Percentiles rank a stretch among this genome's conserved stretches.
These are phyloP conservation scores for Candida dubliniensis DNA, from an alignment of 1,139 yeast genomes.

Conservation along the genomic window DNA sequence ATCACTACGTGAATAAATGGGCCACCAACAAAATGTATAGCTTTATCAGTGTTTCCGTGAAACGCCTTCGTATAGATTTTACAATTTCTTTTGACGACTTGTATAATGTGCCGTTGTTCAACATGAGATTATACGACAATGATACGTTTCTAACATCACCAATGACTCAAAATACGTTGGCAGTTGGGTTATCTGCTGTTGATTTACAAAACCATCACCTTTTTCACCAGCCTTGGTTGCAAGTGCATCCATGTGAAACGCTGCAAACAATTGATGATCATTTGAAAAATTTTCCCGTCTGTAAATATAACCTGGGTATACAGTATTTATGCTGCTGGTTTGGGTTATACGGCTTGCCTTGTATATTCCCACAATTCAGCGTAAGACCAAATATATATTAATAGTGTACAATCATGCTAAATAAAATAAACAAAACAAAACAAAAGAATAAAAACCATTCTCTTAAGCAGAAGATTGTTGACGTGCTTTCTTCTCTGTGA, in stretches of 20 bases:
- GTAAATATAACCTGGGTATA: constrained; percentile 7
- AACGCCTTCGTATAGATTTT: constrained; percentile 17
- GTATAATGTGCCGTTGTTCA: constrained; percentile 34
- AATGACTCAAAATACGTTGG: not conserved
- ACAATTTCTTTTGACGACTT: constrained; percentile 32
- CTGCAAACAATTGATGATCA: constrained; percentile 6
- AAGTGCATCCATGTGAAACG: constrained; percentile 44
- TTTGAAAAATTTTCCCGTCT: not conserved
- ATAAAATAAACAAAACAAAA: not conserved
- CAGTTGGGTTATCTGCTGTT: not conserved
- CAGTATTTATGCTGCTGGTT: constrained; percentile 18
- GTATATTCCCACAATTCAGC: constrained; percentile 17
- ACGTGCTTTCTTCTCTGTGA: constrained; percentile 37
- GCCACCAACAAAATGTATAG: constrained; percentile 6
- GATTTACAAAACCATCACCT: constrained; percentile 25
- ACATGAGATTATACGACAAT: constrained; percentile 20
- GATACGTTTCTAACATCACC: constrained; percentile 1
- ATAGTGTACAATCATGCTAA: not conserved
- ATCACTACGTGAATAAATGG: constrained; percentile 14
- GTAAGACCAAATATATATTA: constrained; percentile 13
- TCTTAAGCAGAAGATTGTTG: not conserved
- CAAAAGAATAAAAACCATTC: too few species aligned
- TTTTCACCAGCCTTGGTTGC: constrained; percentile 30
- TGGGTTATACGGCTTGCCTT: constrained; percentile 26
- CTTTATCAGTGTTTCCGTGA: constrained; percentile 5